These are phyloP conservation scores for Quercus alba DNA, from an alignment of 306 rosid species.

Conservation along the genomic window DNA sequence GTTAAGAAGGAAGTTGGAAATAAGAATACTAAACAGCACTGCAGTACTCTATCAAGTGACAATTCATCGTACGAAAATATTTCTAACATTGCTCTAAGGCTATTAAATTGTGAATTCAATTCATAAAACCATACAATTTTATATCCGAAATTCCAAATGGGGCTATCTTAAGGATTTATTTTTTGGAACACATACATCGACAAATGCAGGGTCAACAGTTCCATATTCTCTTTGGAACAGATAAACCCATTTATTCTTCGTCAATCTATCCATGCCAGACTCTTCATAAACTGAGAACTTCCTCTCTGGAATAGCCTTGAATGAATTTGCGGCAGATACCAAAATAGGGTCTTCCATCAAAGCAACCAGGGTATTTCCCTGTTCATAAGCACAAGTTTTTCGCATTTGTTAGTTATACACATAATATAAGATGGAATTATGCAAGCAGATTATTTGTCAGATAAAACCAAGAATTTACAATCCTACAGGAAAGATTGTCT, in stretches of 20 bases:
- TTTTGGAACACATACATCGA: conserved; percentile 41
- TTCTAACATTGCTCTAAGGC: background rate
- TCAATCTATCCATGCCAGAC: conserved; percentile 27
- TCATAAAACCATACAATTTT: background rate
- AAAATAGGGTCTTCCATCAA: conserved; percentile 57
- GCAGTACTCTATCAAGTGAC: background rate
- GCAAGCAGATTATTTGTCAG: background rate
- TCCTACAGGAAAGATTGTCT: background rate
- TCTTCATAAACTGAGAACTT: conserved; percentile 47
- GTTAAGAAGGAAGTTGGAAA: background rate
- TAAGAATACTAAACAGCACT: background rate
- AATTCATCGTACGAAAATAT: background rate
- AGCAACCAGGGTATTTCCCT: conserved; percentile 58
- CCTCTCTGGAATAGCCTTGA: conserved; percentile 55
- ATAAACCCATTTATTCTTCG: conserved; percentile 58
- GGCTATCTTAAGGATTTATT: background rate
- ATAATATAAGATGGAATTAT: background rate
- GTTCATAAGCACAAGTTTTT: conserved; percentile 25
- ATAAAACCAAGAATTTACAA: too few species aligned
- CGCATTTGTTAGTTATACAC: background rate
- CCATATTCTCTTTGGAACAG: conserved; percentile 87
- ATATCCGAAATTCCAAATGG: background rate
- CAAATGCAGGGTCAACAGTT: conserved; percentile 66
- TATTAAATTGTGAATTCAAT: conserved; percentile 1
- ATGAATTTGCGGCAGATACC: conserved; percentile 43